Percentiles rank a stretch among this genome's conserved stretches.
Evolutionary conservation across 148 eudicot genomes (phyloP).

Genomic region (Oxyria digyna): DNA sequence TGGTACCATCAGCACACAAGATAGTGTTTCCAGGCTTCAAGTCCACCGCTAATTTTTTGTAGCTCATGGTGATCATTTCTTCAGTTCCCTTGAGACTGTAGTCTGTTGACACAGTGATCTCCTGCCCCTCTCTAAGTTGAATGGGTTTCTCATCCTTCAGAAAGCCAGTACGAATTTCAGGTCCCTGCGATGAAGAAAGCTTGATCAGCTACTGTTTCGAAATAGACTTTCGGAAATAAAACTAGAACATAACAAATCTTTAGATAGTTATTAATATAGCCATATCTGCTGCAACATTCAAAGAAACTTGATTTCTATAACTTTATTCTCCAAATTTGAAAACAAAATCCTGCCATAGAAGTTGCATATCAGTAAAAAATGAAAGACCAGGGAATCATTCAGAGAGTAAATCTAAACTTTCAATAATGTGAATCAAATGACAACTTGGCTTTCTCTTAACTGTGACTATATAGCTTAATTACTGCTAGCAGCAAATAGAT

Average conservation of each 20-base stretch:
- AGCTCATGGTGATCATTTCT: conserved; percentile 48
- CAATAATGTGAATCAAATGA: background rate
- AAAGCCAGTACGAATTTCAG: conserved; percentile 74
- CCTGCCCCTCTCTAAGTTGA: conserved; percentile 54
- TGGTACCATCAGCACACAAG: conserved; percentile 68
- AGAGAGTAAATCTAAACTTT: background rate
- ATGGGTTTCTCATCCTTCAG: conserved; percentile 48
- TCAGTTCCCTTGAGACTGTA: conserved; percentile 42
- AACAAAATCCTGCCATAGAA: background rate
- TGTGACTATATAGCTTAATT: background rate
- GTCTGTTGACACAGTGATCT: conserved; percentile 44
- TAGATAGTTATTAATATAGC: background rate
- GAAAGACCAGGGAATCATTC: background rate
- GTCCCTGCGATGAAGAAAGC: conserved; percentile 34
- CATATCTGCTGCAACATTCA: background rate
- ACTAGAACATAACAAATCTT: background rate
- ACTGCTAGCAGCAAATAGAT: background rate
- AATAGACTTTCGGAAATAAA: too few relatives aligned
- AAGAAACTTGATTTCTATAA: background rate
- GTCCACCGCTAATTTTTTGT: conserved; percentile 48
- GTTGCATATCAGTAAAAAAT: background rate
- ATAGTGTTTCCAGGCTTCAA: conserved; percentile 52
- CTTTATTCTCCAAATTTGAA: background rate
- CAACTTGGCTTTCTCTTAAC: background rate
- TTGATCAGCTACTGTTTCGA: background rate